These are phyloP conservation scores for Gossypium rotundifolium DNA, from an alignment of 345 rosid genomes.

Conservation along the genomic window DNA sequence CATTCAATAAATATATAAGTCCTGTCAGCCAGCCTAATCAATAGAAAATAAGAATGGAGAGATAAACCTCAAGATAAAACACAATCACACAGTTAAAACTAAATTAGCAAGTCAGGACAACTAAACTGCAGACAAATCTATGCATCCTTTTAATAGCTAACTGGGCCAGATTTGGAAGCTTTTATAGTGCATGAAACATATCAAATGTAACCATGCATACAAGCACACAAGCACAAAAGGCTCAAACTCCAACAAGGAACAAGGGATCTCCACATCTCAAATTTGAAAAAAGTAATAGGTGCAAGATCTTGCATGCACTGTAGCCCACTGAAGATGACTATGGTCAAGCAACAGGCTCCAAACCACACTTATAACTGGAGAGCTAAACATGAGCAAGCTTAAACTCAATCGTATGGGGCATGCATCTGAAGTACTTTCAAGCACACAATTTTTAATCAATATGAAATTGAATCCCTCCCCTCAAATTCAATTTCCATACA, in stretches of 20 bases:
- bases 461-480: neutral
- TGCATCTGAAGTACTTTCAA: neutral
- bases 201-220: neutral
- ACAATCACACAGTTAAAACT: neutral
- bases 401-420: neutral
- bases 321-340: neutral
- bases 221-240: neutral
- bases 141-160: neutral
- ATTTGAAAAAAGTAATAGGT: neutral
- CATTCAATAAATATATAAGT: conserved; percentile 65
- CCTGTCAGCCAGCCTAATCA: conserved; percentile 70
- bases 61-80: conserved; percentile 30
- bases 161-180: neutral
- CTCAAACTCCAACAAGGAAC: neutral
- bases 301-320: neutral
- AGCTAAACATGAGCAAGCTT: neutral
- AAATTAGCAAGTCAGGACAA: neutral
- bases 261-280: neutral
- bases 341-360: neutral
- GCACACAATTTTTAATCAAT: neutral
- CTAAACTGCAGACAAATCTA: neutral
- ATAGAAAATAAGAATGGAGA: conserved; percentile 41
- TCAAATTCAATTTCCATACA: neutral
- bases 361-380: neutral
- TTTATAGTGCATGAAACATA: neutral